Evolutionary conservation across 2,329 filamentous ascomycete species (phyloP), one percentile per base, ranked within the genome.

Genomic region (Pseudofabraea citricarpa): DNA sequence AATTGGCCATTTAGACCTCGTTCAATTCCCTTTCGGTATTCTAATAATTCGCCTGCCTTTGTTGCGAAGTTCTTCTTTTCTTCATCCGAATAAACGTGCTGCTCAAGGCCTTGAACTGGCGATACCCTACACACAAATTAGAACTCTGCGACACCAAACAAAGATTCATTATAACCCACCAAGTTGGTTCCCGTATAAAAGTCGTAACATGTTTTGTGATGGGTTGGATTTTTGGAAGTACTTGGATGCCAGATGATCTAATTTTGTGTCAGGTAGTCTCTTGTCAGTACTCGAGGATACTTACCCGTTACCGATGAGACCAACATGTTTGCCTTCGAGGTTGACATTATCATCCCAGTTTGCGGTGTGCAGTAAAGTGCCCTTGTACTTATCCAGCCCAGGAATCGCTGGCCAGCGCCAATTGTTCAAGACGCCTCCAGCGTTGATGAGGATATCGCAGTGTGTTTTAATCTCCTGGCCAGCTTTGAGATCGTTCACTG

Each of bases 401-500:
- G 68, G 60, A 21, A 74, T 71, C 4, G 56, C 60, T 5, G 71
- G 72, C 71, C 70, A 74, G 42, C 64, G 65, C 64, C 69, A 72
- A 42, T 75, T 69, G 50, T 76, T 77, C 5, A 55, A 27, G 39
- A 53, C 36, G 2, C 52, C 52, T 20, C 41, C 40, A 13, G 48
- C 52, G 41, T 53, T 53, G 26, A 55, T 53, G 8, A 53, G 38
- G 15, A 54, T 47, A 40, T 52, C 47, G 24, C 46, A 49, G 18
- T 48, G 38, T 15, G 51, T 31, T 2, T 57, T 36, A 16, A 52
- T 41, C 23, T 42, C 38, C n/a, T 42, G 18, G 5, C 46, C 49
- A 47, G 73, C 75, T 22, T 46, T 43, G 16, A 35, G 20, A 39
- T 51, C 48, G 21, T 35, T 27, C 13, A 81, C 71, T 2, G 63